phyloP scores from a whole-genome alignment of 805 yeast genomes.

The Lachancea waltii region DNA sequence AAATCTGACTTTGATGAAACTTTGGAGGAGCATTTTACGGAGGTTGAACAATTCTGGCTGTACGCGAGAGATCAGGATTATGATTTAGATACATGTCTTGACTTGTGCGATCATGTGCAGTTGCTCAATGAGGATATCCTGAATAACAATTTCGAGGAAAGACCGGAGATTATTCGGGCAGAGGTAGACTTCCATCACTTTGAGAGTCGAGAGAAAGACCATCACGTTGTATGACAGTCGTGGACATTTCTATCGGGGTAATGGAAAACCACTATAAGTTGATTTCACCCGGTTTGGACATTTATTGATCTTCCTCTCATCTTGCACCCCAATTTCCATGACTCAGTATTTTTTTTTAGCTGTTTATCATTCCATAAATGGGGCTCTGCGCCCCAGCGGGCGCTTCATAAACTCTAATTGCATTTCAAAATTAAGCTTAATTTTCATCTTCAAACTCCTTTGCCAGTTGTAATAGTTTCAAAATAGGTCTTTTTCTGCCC shows the following conservation, averaged over 20 bases:
- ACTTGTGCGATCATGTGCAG: conserved; percentile 12
- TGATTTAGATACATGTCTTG: conserved; percentile 14
- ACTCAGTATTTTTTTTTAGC: too few relatives aligned
- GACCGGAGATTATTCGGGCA: conserved; percentile 1
- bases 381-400: too few relatives aligned
- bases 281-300: too few relatives aligned
- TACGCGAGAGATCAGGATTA: conserved; percentile 13
- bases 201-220: neutral
- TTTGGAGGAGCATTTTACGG: conserved; percentile 11
- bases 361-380: conserved; percentile 1
- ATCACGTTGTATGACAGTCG: neutral
- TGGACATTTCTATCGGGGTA: neutral
- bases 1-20: conserved; percentile 9
- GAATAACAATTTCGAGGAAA: conserved; percentile 4
- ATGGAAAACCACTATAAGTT: too few relatives aligned
- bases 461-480: conserved; percentile 21
- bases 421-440: too few relatives aligned
- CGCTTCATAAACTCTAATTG: too few relatives aligned
- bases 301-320: too few relatives aligned
- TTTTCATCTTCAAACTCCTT: conserved; percentile 9
- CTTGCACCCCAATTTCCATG: neutral
- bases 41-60: conserved; percentile 12
- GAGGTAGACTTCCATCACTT: conserved; percentile 2
- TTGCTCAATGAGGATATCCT: conserved; percentile 8
- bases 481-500: conserved; percentile 29